A percentile compares a stretch with the other conserved stretches of the same genome.
Conservation (phyloP, 805 yeast species). For the Wickerhamiella azymoides region DNA sequence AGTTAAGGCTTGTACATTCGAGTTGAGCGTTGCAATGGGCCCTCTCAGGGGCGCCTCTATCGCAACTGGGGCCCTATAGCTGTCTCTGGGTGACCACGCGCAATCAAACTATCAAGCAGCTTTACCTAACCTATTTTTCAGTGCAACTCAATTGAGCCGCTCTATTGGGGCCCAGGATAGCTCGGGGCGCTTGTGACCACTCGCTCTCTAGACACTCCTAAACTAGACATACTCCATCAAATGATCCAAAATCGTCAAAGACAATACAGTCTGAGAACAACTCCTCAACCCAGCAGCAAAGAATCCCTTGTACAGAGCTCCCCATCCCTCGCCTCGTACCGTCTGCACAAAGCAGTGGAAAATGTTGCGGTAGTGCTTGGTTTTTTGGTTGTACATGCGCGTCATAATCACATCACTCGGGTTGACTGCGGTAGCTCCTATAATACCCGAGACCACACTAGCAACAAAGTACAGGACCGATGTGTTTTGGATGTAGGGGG, state of each 20-base stretch:
- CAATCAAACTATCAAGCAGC: too few species aligned
- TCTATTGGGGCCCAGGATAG: too few species aligned
- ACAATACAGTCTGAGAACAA: slow-evolving; percentile 82
- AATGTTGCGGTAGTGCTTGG: slow-evolving; percentile 72
- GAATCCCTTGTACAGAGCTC: slow-evolving; percentile 88
- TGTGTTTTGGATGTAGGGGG: slow-evolving; percentile 42
- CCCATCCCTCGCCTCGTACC: slow-evolving; percentile 60
- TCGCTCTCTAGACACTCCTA: not conserved
- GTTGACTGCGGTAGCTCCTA: slow-evolving; percentile 90
- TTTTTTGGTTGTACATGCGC: slow-evolving; percentile 88
- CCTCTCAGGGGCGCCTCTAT: too few species aligned
- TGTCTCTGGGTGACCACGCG: too few species aligned
- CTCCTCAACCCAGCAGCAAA: slow-evolving; percentile 83
- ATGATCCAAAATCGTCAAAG: slow-evolving; percentile 90
- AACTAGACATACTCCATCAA: slow-evolving; percentile 52
- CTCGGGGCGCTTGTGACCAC: too few species aligned
- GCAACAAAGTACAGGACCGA: slow-evolving; percentile 58
- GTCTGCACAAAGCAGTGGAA: slow-evolving; percentile 81
- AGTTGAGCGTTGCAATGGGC: too few species aligned
- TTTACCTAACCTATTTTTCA: too few species aligned
- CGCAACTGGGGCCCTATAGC: too few species aligned
- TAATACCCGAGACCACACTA: slow-evolving; percentile 70
- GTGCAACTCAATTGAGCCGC: too few species aligned
- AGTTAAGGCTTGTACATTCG: too few species aligned
- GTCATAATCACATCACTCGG: slow-evolving; percentile 96